phyloP scores from a whole-genome alignment of 257 asterid genomes.

The Hygrophila difformis region DNA sequence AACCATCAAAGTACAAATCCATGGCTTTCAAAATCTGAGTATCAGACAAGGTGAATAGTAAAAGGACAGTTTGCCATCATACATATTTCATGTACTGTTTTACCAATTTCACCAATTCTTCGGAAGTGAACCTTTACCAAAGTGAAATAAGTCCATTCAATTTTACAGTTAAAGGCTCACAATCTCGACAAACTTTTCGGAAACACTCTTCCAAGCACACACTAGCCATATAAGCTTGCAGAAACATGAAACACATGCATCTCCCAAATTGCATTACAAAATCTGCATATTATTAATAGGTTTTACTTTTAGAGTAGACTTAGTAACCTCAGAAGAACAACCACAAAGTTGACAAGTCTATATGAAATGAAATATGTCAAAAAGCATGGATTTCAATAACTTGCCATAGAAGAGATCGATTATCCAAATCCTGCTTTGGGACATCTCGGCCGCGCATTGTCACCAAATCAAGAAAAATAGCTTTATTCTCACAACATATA shows the following conservation, averaged over 20 bases:
- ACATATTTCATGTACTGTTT: background rate
- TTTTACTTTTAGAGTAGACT: no score
- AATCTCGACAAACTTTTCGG: background rate
- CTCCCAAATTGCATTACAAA: constrained; percentile 2
- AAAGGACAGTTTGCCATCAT: background rate
- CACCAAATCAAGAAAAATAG: constrained; percentile 91
- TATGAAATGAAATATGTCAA: no score
- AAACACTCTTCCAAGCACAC: background rate
- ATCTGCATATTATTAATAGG: no score
- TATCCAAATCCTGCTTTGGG: constrained; percentile 95
- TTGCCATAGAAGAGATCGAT: constrained; percentile 84
- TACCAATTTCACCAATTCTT: background rate
- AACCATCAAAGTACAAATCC: background rate
- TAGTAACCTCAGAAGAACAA: no score
- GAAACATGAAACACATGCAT: constrained; percentile 1
- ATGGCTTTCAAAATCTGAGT: constrained; percentile 4
- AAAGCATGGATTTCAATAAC: constrained; percentile 26
- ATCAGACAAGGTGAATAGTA: background rate
- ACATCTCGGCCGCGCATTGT: constrained; percentile 99
- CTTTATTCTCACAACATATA: constrained; percentile 94
- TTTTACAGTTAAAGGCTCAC: constrained; percentile 3
- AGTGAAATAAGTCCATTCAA: background rate
- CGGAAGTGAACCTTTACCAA: background rate
- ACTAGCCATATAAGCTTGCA: background rate
- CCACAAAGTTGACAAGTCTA: no score